Conservation (phyloP, 345 rosid genomes). For the Alliaria petiolata region DNA sequence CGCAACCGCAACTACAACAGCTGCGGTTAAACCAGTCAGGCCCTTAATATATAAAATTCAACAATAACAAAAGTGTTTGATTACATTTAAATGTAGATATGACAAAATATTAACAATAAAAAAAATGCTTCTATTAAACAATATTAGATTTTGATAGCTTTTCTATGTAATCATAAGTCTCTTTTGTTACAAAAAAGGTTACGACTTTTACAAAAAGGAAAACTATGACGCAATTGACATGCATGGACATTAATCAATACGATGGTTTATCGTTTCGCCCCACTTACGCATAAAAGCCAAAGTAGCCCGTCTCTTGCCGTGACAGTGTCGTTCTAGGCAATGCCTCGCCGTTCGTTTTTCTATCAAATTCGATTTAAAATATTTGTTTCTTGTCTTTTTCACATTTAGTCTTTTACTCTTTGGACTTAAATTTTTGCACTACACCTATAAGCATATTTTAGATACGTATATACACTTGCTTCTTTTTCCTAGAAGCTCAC, state of each 20-base stretch:
- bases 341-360: slow-evolving; percentile 10
- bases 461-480: not conserved
- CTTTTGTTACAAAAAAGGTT: not conserved
- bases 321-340: slow-evolving; percentile 4
- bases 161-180: not conserved
- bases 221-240: not conserved
- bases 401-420: not conserved
- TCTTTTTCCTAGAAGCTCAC: not conserved
- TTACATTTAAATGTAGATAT: too few relatives aligned
- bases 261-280: not conserved
- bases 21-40: too few relatives aligned
- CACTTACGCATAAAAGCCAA: slow-evolving; percentile 1
- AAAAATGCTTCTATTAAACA: too few relatives aligned
- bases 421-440: not conserved
- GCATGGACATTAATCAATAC: not conserved
- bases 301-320: not conserved
- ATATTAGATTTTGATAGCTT: not conserved
- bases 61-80: too few relatives aligned
- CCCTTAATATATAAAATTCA: too few relatives aligned
- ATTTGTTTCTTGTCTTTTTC: slow-evolving; percentile 3
- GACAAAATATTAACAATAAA: too few relatives aligned
- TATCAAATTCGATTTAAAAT: not conserved
- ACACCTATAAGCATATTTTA: not conserved
- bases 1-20: too few relatives aligned
- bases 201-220: not conserved